Conservation (phyloP, 192 early-diverging fungal species). For the Mortierella alpina region DNA sequence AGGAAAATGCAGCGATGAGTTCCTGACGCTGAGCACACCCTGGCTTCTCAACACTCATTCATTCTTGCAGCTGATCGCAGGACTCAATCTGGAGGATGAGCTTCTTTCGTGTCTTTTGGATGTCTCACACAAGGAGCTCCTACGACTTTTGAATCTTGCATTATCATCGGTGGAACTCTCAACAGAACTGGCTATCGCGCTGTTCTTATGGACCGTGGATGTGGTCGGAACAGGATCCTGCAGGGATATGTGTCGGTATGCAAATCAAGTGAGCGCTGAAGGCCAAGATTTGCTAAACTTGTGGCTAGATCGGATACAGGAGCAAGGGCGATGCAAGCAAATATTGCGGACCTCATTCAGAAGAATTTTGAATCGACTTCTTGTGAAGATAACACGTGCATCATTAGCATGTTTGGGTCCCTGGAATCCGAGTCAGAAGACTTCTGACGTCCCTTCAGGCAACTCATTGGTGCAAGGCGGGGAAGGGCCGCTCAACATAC, state of each 20-base stretch:
- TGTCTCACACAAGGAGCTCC: conserved; percentile 5
- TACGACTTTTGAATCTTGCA: conserved; percentile 1
- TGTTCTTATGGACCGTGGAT: conserved; percentile 30
- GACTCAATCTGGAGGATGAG: conserved; percentile 15
- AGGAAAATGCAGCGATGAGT: conserved; percentile 39
- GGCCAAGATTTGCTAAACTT: neutral
- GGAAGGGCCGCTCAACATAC: conserved; percentile 2
- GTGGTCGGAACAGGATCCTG: neutral
- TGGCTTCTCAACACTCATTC: conserved; percentile 19
- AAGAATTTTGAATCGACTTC: conserved; percentile 2
- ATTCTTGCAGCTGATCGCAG: conserved; percentile 11
- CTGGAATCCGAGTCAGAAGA: neutral
- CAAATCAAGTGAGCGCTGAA: neutral
- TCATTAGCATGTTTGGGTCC: neutral
- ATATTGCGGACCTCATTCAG: conserved; percentile 2
- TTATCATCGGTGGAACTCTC: conserved; percentile 2
- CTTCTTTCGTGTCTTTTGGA: neutral
- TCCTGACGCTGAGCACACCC: conserved; percentile 17
- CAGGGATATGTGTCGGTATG: neutral
- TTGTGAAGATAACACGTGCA: neutral
- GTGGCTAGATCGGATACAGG: conserved; percentile 2
- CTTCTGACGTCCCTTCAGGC: too few relatives aligned
- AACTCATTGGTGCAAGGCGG: too few relatives aligned
- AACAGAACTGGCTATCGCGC: neutral
- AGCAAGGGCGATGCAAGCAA: neutral